Percentiles rank a stretch among this genome's conserved stretches.
Conservation (phyloP, 1,284 basidiomycete species). For the Boletellus sp. region DNA sequence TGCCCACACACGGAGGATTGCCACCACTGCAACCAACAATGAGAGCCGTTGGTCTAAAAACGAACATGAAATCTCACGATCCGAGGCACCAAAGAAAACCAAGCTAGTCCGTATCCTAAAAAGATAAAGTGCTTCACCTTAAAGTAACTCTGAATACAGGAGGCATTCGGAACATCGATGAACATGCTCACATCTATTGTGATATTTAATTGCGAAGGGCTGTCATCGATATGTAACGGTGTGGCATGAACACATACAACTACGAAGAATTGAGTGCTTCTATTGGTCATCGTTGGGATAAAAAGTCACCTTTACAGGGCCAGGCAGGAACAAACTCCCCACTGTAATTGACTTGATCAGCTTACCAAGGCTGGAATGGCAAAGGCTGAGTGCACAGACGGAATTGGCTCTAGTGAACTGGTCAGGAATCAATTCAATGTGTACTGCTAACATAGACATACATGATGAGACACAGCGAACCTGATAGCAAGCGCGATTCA, state of each 20-base stretch:
- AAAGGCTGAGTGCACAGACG: neutral
- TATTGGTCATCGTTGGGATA: too few relatives aligned
- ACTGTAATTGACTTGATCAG: neutral
- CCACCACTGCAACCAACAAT: neutral
- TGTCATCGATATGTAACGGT: too few relatives aligned
- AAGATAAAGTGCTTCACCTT: neutral
- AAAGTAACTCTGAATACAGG: neutral
- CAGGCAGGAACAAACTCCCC: neutral
- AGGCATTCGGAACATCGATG: neutral
- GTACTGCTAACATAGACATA: neutral
- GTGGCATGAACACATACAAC: neutral
- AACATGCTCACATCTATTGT: too few relatives aligned
- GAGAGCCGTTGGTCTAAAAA: neutral
- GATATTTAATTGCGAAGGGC: too few relatives aligned
- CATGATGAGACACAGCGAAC: neutral
- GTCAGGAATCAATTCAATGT: too few relatives aligned
- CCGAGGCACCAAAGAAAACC: neutral
- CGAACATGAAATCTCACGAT: neutral
- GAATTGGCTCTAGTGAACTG: too few relatives aligned
- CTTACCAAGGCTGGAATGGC: too few relatives aligned
- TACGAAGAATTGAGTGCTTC: neutral
- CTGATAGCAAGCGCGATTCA: neutral
- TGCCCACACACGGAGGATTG: neutral
- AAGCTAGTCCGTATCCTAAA: neutral
- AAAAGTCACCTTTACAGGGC: neutral